Conservation (phyloP, 768 basidiomycete genomes). For the Scleroderma bovista region DNA sequence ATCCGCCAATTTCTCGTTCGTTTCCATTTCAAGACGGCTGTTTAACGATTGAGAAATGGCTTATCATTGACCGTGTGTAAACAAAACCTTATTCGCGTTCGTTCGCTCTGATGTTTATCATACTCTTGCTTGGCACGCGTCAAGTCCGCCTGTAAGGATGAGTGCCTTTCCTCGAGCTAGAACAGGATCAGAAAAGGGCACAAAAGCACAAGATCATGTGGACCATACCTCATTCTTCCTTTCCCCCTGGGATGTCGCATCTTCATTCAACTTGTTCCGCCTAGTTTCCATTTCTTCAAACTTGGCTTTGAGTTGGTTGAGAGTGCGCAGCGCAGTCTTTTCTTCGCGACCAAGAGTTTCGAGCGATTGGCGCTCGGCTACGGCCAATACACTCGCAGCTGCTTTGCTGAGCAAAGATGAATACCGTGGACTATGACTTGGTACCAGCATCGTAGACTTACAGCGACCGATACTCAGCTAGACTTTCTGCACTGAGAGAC, state of each 20-base stretch:
- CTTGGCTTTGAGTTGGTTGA: constrained; percentile 63
- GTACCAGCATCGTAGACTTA: constrained; percentile 4
- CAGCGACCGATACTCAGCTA: constrained; percentile 67
- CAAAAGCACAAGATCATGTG: background rate
- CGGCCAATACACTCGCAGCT: constrained; percentile 69
- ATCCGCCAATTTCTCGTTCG: constrained; percentile 85
- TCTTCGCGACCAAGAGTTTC: constrained; percentile 79
- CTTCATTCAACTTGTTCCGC: constrained; percentile 50
- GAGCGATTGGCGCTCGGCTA: constrained; percentile 82
- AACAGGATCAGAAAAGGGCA: constrained; percentile 15
- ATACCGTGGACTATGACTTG: background rate
- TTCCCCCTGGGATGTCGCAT: constrained; percentile 40
- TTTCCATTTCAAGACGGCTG: constrained; percentile 86
- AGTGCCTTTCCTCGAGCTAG: constrained; percentile 56
- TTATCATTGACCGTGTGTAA: background rate
- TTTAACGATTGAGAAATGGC: background rate
- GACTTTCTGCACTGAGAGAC: constrained; percentile 74
- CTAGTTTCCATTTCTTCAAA: constrained; percentile 60
- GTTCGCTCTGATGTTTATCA: constrained; percentile 82
- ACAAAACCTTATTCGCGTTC: constrained; percentile 68
- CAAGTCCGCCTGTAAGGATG: constrained; percentile 55
- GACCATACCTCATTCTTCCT: constrained; percentile 54
- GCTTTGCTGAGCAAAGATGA: constrained; percentile 54
- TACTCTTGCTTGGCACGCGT: constrained; percentile 66
- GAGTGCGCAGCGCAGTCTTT: constrained; percentile 61